Conservation (phyloP, 2,329 filamentous ascomycete genomes). For the Coniosporium tulheliwenetii region DNA sequence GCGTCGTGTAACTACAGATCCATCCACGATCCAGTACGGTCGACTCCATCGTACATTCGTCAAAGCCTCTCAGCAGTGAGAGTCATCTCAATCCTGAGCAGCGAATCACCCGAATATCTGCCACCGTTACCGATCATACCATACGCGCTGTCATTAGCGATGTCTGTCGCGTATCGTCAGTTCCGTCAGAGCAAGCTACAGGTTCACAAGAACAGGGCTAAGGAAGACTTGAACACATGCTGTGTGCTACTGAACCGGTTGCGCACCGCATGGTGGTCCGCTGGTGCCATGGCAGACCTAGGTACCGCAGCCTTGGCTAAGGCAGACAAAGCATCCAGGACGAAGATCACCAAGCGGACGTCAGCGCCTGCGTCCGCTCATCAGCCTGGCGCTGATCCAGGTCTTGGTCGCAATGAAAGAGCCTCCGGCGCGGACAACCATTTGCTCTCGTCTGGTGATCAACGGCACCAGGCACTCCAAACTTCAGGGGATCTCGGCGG, state of each 20-base stretch:
- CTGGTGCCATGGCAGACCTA: conserved; percentile 28
- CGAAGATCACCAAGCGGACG: background rate
- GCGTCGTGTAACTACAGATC: conserved; percentile 36
- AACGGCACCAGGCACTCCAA: background rate
- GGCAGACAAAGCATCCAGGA: conserved; percentile 7
- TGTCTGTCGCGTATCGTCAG: conserved; percentile 41
- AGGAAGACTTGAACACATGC: conserved; percentile 27
- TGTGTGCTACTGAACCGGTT: conserved; percentile 27
- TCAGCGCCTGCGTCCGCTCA: background rate
- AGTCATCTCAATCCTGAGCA: conserved; percentile 34
- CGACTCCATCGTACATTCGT: conserved; percentile 34
- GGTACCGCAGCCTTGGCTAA: conserved; percentile 22
- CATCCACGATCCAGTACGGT: conserved; percentile 27
- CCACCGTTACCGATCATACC: conserved; percentile 39
- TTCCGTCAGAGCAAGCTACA: conserved; percentile 35
- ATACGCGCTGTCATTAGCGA: conserved; percentile 38
- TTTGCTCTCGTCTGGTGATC: background rate
- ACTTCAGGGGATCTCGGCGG: background rate
- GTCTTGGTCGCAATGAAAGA: background rate
- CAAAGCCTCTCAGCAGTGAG: conserved; percentile 40
- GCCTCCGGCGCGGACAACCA: background rate
- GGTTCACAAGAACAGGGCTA: conserved; percentile 29
- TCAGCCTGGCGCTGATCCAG: background rate
- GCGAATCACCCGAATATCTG: conserved; percentile 27
- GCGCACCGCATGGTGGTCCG: conserved; percentile 28